Percentiles rank a stretch among this genome's conserved stretches.
Evolutionary conservation across 2,329 filamentous ascomycete genomes (phyloP).

Genomic region (Penicillium sp.): DNA sequence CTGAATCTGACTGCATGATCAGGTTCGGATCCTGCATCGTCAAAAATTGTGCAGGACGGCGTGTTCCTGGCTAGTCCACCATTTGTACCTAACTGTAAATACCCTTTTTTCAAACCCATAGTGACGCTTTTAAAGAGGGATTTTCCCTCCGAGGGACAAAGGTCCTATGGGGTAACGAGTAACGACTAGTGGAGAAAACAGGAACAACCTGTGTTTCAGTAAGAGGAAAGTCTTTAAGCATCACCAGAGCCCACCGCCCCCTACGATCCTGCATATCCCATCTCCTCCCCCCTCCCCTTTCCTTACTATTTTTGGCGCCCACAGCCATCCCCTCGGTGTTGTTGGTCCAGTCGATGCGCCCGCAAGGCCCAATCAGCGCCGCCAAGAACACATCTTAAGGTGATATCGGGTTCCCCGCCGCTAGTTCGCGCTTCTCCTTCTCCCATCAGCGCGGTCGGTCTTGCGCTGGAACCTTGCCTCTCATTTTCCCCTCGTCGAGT

Average conservation of each 20-base stretch:
- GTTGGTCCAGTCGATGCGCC: slow-evolving; percentile 30
- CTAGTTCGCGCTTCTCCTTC: slow-evolving; percentile 26
- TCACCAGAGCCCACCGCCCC: background rate
- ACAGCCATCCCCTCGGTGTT: slow-evolving; percentile 15
- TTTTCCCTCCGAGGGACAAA: slow-evolving; percentile 1
- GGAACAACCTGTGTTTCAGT: slow-evolving; percentile 26
- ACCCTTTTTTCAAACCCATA: too few species aligned
- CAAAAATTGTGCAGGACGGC: background rate
- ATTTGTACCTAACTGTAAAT: background rate
- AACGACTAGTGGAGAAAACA: slow-evolving; percentile 23
- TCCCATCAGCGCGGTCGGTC: slow-evolving; percentile 22
- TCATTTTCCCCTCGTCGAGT: slow-evolving; percentile 5
- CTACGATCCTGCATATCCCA: background rate
- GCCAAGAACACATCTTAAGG: slow-evolving; percentile 30
- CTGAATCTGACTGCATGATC: slow-evolving; percentile 6
- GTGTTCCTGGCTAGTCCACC: background rate
- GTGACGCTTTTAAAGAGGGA: slow-evolving; percentile 1
- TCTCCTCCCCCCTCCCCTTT: too few species aligned
- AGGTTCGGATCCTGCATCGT: background rate
- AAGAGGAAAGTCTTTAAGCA: slow-evolving; percentile 4
- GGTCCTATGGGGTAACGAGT: slow-evolving; percentile 19
- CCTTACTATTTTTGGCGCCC: slow-evolving; percentile 23
- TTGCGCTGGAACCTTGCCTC: slow-evolving; percentile 7
- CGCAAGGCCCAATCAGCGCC: slow-evolving; percentile 31
- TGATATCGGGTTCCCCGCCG: slow-evolving; percentile 34